Base-by-base conservation (phyloP, 805 yeast species). In the Vanderwaltozyma polyspora region DNA sequence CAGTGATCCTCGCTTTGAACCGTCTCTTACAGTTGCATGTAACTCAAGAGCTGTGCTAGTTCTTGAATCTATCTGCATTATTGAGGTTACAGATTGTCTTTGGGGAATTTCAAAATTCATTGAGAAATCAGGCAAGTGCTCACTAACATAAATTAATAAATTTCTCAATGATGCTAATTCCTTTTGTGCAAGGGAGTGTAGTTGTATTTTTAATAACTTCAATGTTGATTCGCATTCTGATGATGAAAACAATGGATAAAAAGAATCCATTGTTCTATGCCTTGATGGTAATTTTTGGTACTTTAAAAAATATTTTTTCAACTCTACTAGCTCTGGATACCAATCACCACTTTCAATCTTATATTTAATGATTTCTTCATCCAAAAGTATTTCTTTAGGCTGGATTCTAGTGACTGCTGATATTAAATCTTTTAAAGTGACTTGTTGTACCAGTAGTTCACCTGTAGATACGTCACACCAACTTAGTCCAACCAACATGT, bases 381-480 rank as follows among this genome's bases (percentile, higher is more conserved):
- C 65, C 3, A 87, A 48, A 9, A 89, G 48, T 11, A 89, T 72
- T 47, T 89, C 98, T 25, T 77, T 70, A 0, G 98, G 97, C 31
- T 68, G 68, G 6, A 91, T 75, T 38, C 96, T 67, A 0, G 89
- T 66, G 1, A 91, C 60, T 28, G 84, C 84, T 5, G 91, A 70
- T 32, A 76, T 66, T 3, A 87, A 57, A 18, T 76, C 78, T 5
- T 65, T 69, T 15, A 78, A 49, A 1, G 69, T 66, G 0, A 83
- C 72, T 31, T 72, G 71, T 48, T 84, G 83, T 3, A 79, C 80
- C 46, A 66, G 74, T 29, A 84, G 71, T 16, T 75, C 76, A 0
- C 97, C 96, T 1, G 89, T 74, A 0, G 91, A 79, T 0, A 89
- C 63, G 58, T 91, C 98, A 28, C 79, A 71, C 97, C 97, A 91